Evolutionary conservation across 2,329 filamentous ascomycete genomes (phyloP).

Genomic region (Penicillium capsulatum): DNA sequence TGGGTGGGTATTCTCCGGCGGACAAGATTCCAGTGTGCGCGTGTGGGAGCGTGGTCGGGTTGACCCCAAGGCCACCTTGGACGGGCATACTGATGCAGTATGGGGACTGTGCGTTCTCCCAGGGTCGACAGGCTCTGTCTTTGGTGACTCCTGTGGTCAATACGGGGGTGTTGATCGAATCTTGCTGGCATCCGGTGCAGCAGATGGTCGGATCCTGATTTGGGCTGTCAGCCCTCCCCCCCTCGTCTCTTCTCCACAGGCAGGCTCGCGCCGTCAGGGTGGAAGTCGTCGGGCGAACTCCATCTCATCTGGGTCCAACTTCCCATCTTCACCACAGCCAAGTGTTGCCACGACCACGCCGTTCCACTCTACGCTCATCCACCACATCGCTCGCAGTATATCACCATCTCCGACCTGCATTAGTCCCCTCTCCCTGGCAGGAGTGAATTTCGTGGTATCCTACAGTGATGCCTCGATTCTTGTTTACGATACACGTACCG

Average conservation of each 20-base stretch:
- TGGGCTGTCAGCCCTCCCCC: constrained; percentile 94
- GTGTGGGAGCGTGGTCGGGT: constrained; percentile 95
- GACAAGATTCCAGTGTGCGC: constrained; percentile 85
- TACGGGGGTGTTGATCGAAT: constrained; percentile 82
- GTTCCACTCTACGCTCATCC: constrained; percentile 82
- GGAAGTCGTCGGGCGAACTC: constrained; percentile 84
- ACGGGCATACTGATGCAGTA: constrained; percentile 91
- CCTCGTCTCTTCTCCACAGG: constrained; percentile 75
- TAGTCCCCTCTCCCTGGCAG: constrained; percentile 74
- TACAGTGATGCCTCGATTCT: constrained; percentile 87
- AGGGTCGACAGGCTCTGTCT: constrained; percentile 72
- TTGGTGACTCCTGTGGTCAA: constrained; percentile 65
- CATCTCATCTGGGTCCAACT: constrained; percentile 89
- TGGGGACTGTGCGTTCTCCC: constrained; percentile 94
- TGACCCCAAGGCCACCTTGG: constrained; percentile 89
- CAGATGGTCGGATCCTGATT: constrained; percentile 85
- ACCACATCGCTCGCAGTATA: constrained; percentile 71
- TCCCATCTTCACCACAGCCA: constrained; percentile 84
- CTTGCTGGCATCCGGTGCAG: constrained; percentile 82
- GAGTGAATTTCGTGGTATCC: constrained; percentile 87
- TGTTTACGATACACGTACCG: constrained; percentile 86
- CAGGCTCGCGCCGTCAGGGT: constrained; percentile 64
- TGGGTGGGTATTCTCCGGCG: constrained; percentile 97
- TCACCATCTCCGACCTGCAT: constrained; percentile 82
- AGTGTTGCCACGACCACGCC: constrained; percentile 79